Conservation (phyloP, 2,329 filamentous ascomycete genomes). For the Helminthosporium solani region DNA sequence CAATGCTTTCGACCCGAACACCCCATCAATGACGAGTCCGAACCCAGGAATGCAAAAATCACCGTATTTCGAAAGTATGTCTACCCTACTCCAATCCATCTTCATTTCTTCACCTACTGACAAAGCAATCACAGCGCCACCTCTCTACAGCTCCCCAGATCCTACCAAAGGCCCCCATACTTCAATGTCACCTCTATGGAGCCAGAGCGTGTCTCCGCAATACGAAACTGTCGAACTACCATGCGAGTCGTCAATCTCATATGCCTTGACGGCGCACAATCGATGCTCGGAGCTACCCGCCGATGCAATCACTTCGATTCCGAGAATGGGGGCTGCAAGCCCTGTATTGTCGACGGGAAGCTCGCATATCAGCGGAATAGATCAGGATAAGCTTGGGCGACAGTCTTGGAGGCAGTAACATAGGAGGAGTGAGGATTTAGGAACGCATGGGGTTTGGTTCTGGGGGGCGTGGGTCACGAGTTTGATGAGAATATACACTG, state of each 20-base stretch:
- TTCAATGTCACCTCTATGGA: not conserved
- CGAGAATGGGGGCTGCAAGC: not conserved
- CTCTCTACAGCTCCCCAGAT: not conserved
- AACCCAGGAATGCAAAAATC: too few relatives aligned
- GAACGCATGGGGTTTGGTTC: too few relatives aligned
- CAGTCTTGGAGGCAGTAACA: too few relatives aligned
- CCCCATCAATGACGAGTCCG: not conserved
- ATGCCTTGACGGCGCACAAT: not conserved
- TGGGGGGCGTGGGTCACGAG: too few relatives aligned
- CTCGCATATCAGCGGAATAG: too few relatives aligned
- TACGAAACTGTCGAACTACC: not conserved
- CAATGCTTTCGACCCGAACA: too few relatives aligned
- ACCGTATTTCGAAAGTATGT: too few relatives aligned
- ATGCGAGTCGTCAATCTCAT: not conserved
- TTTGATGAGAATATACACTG: too few relatives aligned
- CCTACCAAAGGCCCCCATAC: not conserved
- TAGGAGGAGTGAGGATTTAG: too few relatives aligned
- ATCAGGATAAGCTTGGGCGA: too few relatives aligned
- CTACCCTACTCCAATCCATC: not conserved
- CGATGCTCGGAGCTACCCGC: not conserved
- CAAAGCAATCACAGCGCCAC: not conserved
- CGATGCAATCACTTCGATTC: not conserved
- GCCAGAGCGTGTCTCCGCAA: not conserved
- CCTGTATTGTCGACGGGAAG: not conserved
- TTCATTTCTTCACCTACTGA: not conserved